Percentiles rank a stretch among this genome's conserved stretches.
Evolutionary conservation across 2,329 filamentous ascomycete species (phyloP).

Genomic region (Fonsecaea multimorphosa): DNA sequence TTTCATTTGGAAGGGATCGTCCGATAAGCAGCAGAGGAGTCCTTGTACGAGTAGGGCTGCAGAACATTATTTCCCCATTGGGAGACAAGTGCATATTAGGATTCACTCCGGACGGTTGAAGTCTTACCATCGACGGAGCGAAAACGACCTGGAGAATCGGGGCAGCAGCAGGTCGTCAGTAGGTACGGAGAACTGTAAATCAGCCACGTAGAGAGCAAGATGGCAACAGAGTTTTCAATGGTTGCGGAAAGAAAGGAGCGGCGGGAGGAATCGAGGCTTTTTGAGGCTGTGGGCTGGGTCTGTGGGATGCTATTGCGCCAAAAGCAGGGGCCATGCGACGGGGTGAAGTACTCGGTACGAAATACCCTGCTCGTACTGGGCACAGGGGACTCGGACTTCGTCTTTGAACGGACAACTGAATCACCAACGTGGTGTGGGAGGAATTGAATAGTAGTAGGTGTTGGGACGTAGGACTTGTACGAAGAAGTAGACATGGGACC

Average conservation of each 20-base stretch:
- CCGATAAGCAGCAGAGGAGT: neutral
- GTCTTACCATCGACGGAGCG: neutral
- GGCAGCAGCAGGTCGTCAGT: neutral
- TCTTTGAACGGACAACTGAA: too few species aligned
- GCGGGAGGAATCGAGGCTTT: neutral
- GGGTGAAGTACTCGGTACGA: too few species aligned
- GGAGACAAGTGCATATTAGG: neutral
- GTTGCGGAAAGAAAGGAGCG: slow-evolving; percentile 7
- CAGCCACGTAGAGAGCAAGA: too few species aligned
- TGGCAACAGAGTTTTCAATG: neutral
- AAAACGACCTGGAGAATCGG: neutral
- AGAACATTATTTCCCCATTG: neutral
- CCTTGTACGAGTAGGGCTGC: neutral
- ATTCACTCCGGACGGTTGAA: neutral
- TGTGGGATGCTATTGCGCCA: neutral
- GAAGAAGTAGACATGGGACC: too few species aligned
- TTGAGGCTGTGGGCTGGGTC: neutral
- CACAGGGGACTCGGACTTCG: too few species aligned
- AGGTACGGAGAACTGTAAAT: too few species aligned
- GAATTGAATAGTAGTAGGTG: too few species aligned
- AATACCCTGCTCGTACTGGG: too few species aligned
- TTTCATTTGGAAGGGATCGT: neutral
- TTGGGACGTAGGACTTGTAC: too few species aligned
- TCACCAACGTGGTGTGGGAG: too few species aligned
- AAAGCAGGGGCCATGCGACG: neutral